Evolutionary conservation across 2,329 filamentous ascomycete species (phyloP), one percentile per base, ranked within the genome.

Genomic region (Fusarium sp.): DNA sequence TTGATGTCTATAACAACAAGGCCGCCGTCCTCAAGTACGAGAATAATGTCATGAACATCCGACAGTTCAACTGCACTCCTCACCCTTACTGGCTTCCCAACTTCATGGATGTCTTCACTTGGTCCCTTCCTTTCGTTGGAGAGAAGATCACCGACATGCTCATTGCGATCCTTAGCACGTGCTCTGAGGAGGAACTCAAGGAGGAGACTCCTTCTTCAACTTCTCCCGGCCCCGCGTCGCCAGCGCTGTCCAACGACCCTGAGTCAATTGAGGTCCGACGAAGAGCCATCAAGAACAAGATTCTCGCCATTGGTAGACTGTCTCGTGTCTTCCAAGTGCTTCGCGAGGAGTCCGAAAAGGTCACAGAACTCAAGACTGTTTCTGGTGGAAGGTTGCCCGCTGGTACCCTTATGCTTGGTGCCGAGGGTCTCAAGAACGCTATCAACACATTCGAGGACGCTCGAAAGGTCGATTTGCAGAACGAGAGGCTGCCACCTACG

Each of bases 81-180:
- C 96, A 99, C 80, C 96, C 96, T 8, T 99, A 99, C 85, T 99
- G 96, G 96, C 88, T 99, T 49, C 96, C 96, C 57, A 99, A 99
- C 84, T 99, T 99, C 79, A 99, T 99, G 96, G 96, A 99, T 77
- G 96, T 99, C 68, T 99, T 99, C 79, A 99, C 96, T n/a, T 99
- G 96, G 96, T 99, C 96, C 34, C 86, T 99, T 64, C 96, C 96
- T 1, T 99, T 99, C 81, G 96, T 99, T 24, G 95, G 96, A 67
- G 96, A 99, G 82, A 99, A 99, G 87, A 94, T 99, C 77, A 98
- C 96, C 19, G 96, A 99, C 77, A 99, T 99, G 96, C 89, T 99
- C 71, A 98, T 99, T 78, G 95, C 94, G 42, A 99, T 99, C 76
- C 86, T 99, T 73, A 98, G 97, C 84, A 98, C 94, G 19, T 98